Conservation (phyloP, 75 land plant species). For the Adiantum capillusveneris region DNA sequence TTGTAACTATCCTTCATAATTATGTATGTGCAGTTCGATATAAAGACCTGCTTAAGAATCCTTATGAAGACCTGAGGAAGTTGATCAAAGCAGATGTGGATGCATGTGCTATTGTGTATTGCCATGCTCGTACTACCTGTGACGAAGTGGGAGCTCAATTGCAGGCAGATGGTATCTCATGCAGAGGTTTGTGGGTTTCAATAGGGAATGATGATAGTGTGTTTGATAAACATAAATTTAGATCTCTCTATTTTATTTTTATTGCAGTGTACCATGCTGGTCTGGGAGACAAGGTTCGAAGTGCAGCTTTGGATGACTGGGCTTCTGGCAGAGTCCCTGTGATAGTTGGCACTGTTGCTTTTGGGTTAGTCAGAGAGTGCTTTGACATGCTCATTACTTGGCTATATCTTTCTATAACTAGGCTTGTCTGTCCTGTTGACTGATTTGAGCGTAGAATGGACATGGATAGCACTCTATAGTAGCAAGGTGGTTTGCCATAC, state of each 20-base stretch:
- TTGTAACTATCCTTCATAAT: not conserved
- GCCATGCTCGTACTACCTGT: conserved; percentile 71
- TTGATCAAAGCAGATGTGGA: conserved; percentile 35
- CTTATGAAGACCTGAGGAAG: conserved; percentile 47
- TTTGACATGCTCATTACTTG: not conserved
- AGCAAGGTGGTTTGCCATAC: no score
- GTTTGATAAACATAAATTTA: not conserved
- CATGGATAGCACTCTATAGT: no score
- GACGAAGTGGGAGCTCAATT: conserved; percentile 60
- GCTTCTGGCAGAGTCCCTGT: conserved; percentile 72
- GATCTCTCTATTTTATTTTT: not conserved
- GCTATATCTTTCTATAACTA: no score
- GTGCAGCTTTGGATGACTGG: conserved; percentile 65
- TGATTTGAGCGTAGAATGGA: no score
- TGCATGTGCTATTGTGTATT: conserved; percentile 70
- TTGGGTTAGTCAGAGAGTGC: conserved; percentile 59
- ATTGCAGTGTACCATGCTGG: conserved; percentile 94
- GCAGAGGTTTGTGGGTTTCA: no score
- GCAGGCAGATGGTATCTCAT: conserved; percentile 52
- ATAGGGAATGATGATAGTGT: no score
- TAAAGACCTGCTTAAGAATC: conserved; percentile 64
- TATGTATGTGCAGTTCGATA: conserved; percentile 63
- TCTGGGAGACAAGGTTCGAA: conserved; percentile 49
- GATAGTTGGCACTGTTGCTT: conserved; percentile 83
- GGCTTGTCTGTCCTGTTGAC: no score